Percentiles rank a stretch among this genome's conserved stretches.
phyloP scores from a whole-genome alignment of 2,329 filamentous ascomycete genomes.

The Tolypocladium nubicola region DNA sequence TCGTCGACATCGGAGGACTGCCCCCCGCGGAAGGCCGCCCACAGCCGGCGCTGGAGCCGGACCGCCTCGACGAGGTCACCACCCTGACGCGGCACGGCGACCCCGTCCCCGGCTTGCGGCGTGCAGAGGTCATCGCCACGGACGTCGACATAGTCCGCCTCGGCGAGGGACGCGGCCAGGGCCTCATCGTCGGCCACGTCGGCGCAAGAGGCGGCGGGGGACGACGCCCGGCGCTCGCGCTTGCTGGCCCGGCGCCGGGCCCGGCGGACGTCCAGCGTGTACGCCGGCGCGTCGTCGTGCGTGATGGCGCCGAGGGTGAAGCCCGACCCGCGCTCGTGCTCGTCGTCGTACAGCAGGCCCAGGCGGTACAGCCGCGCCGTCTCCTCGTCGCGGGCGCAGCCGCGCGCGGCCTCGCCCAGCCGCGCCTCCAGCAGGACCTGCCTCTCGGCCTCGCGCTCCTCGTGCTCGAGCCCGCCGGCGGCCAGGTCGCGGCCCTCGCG shows the following conservation, averaged over 20 bases:
- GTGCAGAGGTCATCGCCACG: not conserved
- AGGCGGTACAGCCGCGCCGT: not conserved
- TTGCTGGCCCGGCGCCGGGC: not conserved
- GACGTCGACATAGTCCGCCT: not conserved
- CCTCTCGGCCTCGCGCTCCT: not conserved
- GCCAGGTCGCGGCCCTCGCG: not conserved
- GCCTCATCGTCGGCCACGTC: not conserved
- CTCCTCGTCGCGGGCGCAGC: not conserved
- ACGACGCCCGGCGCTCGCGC: not conserved
- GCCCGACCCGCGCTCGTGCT: slow-evolving; percentile 1
- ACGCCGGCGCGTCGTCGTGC: not conserved
- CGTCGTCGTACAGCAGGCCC: not conserved
- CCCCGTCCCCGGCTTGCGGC: not conserved
- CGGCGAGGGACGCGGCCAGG: not conserved
- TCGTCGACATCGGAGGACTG: not conserved
- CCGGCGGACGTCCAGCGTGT: not conserved
- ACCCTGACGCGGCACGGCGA: not conserved
- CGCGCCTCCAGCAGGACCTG: not conserved
- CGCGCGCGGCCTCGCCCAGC: not conserved
- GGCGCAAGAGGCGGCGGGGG: not conserved
- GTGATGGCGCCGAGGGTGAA: not conserved
- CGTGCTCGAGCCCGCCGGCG: not conserved
- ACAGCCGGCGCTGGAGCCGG: not conserved
- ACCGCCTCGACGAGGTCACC: not conserved
- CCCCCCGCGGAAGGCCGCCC: not conserved